Evolutionary conservation across 805 yeast species (phyloP).

Genomic region (Saturnispora galanensis): DNA sequence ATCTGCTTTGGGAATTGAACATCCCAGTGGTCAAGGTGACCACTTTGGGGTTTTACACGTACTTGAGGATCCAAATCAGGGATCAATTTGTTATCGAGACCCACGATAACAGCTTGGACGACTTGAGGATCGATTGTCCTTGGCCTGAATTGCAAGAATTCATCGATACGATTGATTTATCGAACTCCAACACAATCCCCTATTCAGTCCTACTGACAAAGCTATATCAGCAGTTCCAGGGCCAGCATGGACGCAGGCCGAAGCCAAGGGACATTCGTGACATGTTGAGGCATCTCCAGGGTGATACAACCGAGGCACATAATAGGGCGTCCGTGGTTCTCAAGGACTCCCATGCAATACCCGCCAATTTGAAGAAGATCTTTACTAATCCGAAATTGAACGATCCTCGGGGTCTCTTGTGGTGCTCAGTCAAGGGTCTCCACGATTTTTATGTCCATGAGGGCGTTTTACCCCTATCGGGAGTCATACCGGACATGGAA

Average conservation of each 20-base stretch:
- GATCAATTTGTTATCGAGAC: constrained; percentile 69
- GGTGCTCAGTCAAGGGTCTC: constrained; percentile 54
- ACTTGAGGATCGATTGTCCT: constrained; percentile 55
- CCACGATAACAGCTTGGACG: constrained; percentile 51
- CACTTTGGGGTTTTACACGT: constrained; percentile 59
- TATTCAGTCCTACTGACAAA: constrained; percentile 52
- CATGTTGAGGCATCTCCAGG: constrained; percentile 21
- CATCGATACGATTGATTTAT: constrained; percentile 41
- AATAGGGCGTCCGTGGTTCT: constrained; percentile 38
- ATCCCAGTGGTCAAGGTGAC: constrained; percentile 48
- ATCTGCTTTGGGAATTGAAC: constrained; percentile 30
- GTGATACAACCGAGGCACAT: constrained; percentile 26
- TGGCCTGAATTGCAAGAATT: constrained; percentile 59
- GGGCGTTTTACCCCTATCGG: constrained; percentile 55
- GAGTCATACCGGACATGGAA: constrained; percentile 82
- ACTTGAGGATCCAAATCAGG: constrained; percentile 38
- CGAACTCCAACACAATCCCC: constrained; percentile 47
- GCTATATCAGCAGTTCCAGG: constrained; percentile 36
- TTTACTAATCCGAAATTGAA: constrained; percentile 16
- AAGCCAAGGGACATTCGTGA: constrained; percentile 16
- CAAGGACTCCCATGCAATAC: constrained; percentile 27
- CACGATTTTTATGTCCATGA: constrained; percentile 35
- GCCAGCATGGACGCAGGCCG: constrained; percentile 10
- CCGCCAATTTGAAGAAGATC: constrained; percentile 20
- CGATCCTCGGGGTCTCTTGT: constrained; percentile 33